Percentiles rank a stretch among this genome's conserved stretches.
These are phyloP conservation scores for Dictyostelium capitatum DNA, from an alignment of 78 protist genomes.

Conservation along the genomic window DNA sequence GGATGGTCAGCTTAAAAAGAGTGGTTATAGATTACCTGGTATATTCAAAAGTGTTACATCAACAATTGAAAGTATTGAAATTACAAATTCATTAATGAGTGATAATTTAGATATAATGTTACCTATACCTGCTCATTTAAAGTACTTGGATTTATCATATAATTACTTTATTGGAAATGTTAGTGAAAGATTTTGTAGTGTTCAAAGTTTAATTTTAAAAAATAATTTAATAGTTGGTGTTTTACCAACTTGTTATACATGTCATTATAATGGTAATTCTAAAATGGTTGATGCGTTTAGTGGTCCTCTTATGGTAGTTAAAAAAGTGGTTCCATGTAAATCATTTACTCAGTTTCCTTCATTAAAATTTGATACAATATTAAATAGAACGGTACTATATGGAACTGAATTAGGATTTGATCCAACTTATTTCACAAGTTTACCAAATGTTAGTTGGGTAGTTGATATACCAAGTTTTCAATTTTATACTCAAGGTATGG, in stretches of 20 bases:
- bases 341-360: neutral
- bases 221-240: neutral
- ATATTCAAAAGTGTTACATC: neutral
- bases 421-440: neutral
- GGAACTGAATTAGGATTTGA: slow-evolving; percentile 4
- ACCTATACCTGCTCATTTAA: neutral
- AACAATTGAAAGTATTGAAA: neutral
- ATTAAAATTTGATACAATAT: neutral
- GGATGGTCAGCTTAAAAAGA: neutral
- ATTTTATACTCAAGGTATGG: neutral
- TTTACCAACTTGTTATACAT: neutral
- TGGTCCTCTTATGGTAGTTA: neutral
- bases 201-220: neutral
- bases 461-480: neutral
- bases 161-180: neutral
- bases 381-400: neutral
- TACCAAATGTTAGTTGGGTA: neutral
- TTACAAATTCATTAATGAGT: neutral
- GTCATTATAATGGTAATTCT: neutral
- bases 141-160: neutral
- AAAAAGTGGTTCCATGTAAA: neutral
- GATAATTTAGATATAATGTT: neutral
- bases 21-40: neutral
- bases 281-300: neutral
- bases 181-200: neutral